Evolutionary conservation across 495 filamentous ascomycete genomes (phyloP).

Genomic region (Glonium stellatum): DNA sequence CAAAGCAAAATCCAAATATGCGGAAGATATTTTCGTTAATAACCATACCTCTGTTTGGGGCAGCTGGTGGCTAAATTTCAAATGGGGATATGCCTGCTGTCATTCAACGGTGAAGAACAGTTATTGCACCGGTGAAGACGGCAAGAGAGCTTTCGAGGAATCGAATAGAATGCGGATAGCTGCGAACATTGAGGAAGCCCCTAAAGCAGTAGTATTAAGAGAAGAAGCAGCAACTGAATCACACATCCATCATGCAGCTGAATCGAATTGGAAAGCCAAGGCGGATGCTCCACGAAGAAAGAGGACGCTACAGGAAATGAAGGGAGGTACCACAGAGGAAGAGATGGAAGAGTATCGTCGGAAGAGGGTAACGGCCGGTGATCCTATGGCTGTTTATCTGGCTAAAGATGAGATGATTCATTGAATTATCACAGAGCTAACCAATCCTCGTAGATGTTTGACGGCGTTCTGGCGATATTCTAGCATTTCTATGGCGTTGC

Average conservation of each 20-base stretch:
- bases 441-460: neutral
- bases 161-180: conserved; percentile 53
- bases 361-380: conserved; percentile 60
- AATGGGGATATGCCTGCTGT: conserved; percentile 98
- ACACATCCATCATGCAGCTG: conserved; percentile 31
- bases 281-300: conserved; percentile 49
- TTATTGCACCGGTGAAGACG: conserved; percentile 90
- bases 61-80: conserved; percentile 92
- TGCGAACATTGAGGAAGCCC: conserved; percentile 30
- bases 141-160: conserved; percentile 64
- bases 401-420: conserved; percentile 49
- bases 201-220: conserved; percentile 37
- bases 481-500: conserved; percentile 25
- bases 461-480: conserved; percentile 1
- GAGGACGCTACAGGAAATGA: conserved; percentile 66
- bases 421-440: conserved; percentile 4
- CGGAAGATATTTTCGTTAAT: conserved; percentile 78
- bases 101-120: conserved; percentile 89
- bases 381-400: conserved; percentile 79
- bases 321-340: conserved; percentile 67
- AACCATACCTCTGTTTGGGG: conserved; percentile 94
- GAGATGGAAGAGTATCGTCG: conserved; percentile 77
- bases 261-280: conserved; percentile 34
- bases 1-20: conserved; percentile 76
- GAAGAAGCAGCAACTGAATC: conserved; percentile 30